Base-by-base conservation (phyloP, 306 rosid species). In the Cicer arietinum region DNA sequence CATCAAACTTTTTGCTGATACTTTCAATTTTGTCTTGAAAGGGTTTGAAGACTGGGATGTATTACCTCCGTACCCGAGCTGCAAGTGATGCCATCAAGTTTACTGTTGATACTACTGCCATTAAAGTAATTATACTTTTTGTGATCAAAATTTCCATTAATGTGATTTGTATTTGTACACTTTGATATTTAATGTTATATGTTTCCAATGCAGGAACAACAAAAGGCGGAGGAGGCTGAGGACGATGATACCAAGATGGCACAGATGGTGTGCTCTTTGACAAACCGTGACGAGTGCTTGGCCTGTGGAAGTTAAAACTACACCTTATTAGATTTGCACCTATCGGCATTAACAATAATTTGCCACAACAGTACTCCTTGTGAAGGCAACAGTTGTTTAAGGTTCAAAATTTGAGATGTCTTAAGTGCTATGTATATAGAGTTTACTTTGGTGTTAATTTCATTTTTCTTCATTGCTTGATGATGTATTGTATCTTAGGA, bases 31-130 rank as follows among this genome's bases (percentile, higher is more conserved):
- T 20, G 62, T 8, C 48, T 48, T 39, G 17, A 54, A 46, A 91
- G 97, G 98, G 98, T 64, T 71, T 93, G 76, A 93, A 93, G 76
- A 91, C 97, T 6, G 97, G 98, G 50, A 91, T 93, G 98, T 93
- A 91, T 77, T 91, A 93, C 78, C 93, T 93, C 20, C 85, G 97
- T 59, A 77, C 93, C 54, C 88, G 87, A 6, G 93, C 98, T 8
- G 98, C 97, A 25, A 91, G 91, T 6, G 96, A 93, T 35, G 98
- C 98, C 35, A 93, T 93, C 83, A 89, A 93, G 87, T 89, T 93
- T 75, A 91, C 98, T 7, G 97, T 93, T 6, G 97, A 93, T 81
- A 80, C 91, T 16, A 45, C 94, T 43, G 57, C 75, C 76, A 86
- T 90, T 41, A 81, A 88, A 48, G 96, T 89, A 85, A 80, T 22